Evolutionary conservation across 2,329 filamentous ascomycete genomes (phyloP), one percentile per base, ranked within the genome.

Genomic region (Ceratocystis albifundus): DNA sequence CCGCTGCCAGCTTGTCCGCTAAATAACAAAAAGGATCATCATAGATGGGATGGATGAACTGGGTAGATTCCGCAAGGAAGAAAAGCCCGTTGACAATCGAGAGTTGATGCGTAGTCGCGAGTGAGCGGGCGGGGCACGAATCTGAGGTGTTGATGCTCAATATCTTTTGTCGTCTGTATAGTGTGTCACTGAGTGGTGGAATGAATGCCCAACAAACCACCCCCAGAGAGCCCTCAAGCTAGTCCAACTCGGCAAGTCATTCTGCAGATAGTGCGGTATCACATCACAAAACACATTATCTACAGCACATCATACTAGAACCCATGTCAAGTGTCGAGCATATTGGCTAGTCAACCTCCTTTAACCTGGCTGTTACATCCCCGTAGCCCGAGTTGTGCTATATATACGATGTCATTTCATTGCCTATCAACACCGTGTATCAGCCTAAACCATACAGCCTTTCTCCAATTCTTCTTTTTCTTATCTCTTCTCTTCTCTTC

Each of bases 31-130:
- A 55, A 30, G 50, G 50, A 55, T 55, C 50, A 55, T 55, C 50
- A 55, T 55, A 30, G 50, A 55, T 55, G 50, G 50, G 50, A 55
- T 28, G 50, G 50, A 55, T 25, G 45, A 20, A 48, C 28, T 30
- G 28, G 28, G 28, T 17, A 22, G 50, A 55, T 15, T 22, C 20
- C 20, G 20, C 8, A 12, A 30, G 50, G 50, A 55, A 55, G 50
- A 30, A 30, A 30, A 30, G 3, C 28, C 28, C 28, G 5, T 25
- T 10, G 20, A 28, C 20, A 28, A 5, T 28, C n/a, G 20, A 25
- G 50, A 25, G 28, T 30, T 30, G 28, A 30, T 30, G 28, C 3
- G 28, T 6, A 30, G 28, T 30, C 6, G 28, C 28, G 28, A 30
- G 28, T 28, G 28, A 28, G 28, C 28, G 28, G 4, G 28, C 28